Base-by-base conservation (phyloP, 169 alveolate species). In the Eimeria sp. region DNA sequence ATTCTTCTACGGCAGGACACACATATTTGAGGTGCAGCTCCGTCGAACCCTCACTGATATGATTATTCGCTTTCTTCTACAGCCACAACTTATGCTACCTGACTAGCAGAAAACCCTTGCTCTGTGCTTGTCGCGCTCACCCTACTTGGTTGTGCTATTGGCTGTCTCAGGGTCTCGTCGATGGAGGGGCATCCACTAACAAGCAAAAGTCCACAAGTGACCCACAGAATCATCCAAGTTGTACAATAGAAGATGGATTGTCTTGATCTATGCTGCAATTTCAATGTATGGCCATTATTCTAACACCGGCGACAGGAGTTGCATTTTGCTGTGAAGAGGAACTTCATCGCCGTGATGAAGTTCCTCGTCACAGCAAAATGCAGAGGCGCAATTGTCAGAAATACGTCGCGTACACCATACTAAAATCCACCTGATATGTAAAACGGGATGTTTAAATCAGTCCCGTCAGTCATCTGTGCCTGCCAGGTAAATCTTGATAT, bases 1-100 rank as follows among this genome's bases (percentile, higher is more conserved):
- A 11, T 16, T 9, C 22, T 54, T 54, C 63, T 54, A 54, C 22
- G 63, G 63, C 63, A 54, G 63, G 2, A 54, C 22, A 16, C 63
- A 3, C 63, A 65, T 13, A 61, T 61, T 49, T 67, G 78, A n/a
- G 78, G 78, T 45, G 82, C 82, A 72, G 82, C 82, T 27, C n/a
- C 82, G 11, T 34, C 82, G 30, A n/a, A n/a, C 54, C 54, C 27
- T 34, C 16, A 30, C n/a, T 4, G 7, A 72, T 34, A 72, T 72
- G 18, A 5, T 14, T 13, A 3, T 72, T 34, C 1, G 18, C 11
- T 14, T 0, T 16, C 40, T 11, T 14, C 82, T 9, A 1, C 3
- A 14, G 1, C 54, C 4, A 30, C 43, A 0, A 34, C 30, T 40
- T 72, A 34, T 72, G 54, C 16, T 14, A 5, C 14, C 30, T 16